Evolutionary conservation across 2,329 filamentous ascomycete species (phyloP), one percentile per base, ranked within the genome.

Genomic region (Neofusicoccum laricinum): DNA sequence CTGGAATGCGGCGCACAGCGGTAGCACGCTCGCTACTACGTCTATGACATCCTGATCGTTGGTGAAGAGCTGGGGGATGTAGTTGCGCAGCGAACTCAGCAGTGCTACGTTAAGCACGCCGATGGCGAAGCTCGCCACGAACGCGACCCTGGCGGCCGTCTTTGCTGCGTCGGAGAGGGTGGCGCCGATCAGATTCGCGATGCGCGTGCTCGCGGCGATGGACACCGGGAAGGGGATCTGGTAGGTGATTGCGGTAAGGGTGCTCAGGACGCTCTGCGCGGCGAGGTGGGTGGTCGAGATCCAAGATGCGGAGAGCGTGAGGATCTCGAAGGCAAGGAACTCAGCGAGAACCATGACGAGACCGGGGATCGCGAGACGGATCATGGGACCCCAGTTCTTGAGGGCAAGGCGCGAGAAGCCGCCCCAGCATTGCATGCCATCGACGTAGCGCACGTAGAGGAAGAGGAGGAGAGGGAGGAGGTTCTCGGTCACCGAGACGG

Each of bases 191-290:
- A 98, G 80, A 71, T 97, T 98, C 17, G 93, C 94, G 14, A 97
- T 87, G 0, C 94, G 88, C 0, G 94, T 98, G 12, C 90, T 94
- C 0, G 90, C 88, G 2, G 94, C 93, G 65, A 98, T 94, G 36
- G 90, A 91, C 66, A 97, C 86, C 0, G 94, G 91, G 79, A 98
- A 98, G 0, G 94, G 93, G 55, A 98, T 88, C 76, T 97, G 92
- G 80, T 93, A 98, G 0, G 91, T 92, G 25, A 96, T 86, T 10
- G 88, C 87, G 0, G 89, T 88, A 50, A 97, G 82, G 0, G 90
- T 95, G 21, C 89, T 86, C 2, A 98, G 81, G 14, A 97, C 88
- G 64, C 66, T 72, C 77, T 99, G 94, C 0, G 95, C 94, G 0
- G 94, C 94, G 1, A 98, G 85, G 68, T 91, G 88, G 14, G 88